Percentiles rank a stretch among this genome's conserved stretches.
Evolutionary conservation across 2,329 filamentous ascomycete species (phyloP).

Genomic region (Epichloe glyceriae): DNA sequence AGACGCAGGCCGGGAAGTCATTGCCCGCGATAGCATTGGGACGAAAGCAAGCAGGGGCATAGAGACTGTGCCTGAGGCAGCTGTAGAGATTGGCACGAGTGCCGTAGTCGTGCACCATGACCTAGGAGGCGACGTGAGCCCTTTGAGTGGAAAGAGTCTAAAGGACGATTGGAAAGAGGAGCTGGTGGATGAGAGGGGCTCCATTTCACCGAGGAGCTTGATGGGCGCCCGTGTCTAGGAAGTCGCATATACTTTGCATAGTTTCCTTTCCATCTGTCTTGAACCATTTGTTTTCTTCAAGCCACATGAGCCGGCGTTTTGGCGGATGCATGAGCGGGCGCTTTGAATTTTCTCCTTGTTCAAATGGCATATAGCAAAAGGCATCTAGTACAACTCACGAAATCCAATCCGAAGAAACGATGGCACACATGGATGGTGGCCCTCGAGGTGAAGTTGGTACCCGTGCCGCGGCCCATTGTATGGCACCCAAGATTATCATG

Average conservation of each 20-base stretch:
- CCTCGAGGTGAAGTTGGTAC: too few relatives aligned
- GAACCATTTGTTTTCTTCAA: neutral
- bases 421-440: too few relatives aligned
- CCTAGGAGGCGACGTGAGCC: conserved; percentile 1
- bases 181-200: neutral
- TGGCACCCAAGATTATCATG: too few relatives aligned
- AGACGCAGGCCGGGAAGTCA: neutral
- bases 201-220: neutral
- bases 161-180: neutral
- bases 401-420: too few relatives aligned
- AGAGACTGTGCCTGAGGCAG: conserved; percentile 3
- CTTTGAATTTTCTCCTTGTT: too few relatives aligned
- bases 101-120: conserved; percentile 1
- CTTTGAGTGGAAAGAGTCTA: neutral
- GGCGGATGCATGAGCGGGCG: too few relatives aligned
- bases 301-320: neutral
- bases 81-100: conserved; percentile 5
- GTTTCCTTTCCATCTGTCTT: neutral
- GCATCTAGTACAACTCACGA: neutral
- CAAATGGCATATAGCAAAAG: neutral
- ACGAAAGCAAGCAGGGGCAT: conserved; percentile 1
- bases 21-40: neutral
- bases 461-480: too few relatives aligned
- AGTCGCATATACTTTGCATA: neutral
- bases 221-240: neutral